Base-by-base conservation (phyloP, 345 rosid species). In the Lepidium didymum region DNA sequence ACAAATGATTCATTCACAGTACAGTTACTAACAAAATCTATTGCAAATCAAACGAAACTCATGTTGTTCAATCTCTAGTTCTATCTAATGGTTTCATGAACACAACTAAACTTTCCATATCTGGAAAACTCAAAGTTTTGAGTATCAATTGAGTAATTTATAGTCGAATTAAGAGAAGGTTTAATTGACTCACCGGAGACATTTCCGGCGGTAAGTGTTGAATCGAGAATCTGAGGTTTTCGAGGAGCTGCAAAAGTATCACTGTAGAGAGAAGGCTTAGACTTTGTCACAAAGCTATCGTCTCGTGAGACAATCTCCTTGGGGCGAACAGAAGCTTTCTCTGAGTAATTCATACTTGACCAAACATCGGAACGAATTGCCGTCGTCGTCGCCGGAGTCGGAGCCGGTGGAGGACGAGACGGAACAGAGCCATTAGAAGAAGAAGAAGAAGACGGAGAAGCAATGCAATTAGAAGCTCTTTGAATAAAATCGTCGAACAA, bases 401-500 rank as follows among this genome's bases (percentile, higher is more conserved):
- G 75, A 52, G 51, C 9, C 0, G 12, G 67, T 0, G 60, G 46
- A 27, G 70, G 77, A 40, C 46, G 72, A 41, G 75, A 38, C 0
- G 73, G 59, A 68, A 68, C 59, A 60, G 57, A 36, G 44, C 47
- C 58, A n/a, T 54, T 77, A 27, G 21, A 19, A 19, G 85, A 45
- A 27, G 85, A 45, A 27, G 85, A 45, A 29, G 84, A 66, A 36
- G 86, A 62, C 8, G 88, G 74, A 46, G 87, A 71, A 59, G 86
- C 58, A 31, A 93, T 57, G 64, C 97, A 91, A 67, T 78, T 76
- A 35, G 96, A 89, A 70, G 97, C 99, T 80, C 91, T 86, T 42
- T 91, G 96, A 42, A 94, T 85, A 27, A 72, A 85, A 54, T 91
- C 96, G 56, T 91, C 97, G 74, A 91, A 94, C 64, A 83, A 13